These are phyloP conservation scores for Tetraselmis striata DNA, from an alignment of 139 green algal species.

Conservation along the genomic window DNA sequence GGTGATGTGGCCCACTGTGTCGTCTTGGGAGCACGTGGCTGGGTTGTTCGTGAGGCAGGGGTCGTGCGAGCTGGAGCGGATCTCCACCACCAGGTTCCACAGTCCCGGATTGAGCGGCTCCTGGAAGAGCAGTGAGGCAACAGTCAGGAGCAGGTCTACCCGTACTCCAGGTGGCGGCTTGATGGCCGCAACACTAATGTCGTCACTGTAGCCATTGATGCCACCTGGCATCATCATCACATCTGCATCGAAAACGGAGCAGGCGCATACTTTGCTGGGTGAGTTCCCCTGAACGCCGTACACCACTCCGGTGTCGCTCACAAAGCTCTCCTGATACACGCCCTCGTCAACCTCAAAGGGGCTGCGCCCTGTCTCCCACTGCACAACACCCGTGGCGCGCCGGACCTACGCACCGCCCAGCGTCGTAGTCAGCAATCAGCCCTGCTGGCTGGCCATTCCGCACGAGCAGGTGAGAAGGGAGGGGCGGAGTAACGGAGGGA, in stretches of 20 bases:
- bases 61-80: conserved; percentile 13
- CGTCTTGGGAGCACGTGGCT: neutral
- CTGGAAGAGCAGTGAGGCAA: no score
- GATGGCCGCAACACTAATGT: no score
- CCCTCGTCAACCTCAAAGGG: conserved; percentile 12
- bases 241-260: no score
- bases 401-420: no score
- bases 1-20: conserved; percentile 4
- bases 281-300: neutral
- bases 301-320: neutral
- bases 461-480: no score
- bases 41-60: neutral
- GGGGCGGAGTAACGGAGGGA: no score
- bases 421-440: no score
- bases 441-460: no score
- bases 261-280: neutral
- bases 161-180: no score
- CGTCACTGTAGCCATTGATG: no score
- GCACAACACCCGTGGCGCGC: conserved; percentile 11
- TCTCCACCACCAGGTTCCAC: conserved; percentile 22
- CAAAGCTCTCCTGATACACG: neutral
- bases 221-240: no score
- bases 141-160: no score
- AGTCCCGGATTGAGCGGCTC: conserved; percentile 8
- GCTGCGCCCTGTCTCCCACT: conserved; percentile 16